Evolutionary conservation across 2,329 filamentous ascomycete genomes (phyloP).

Genomic region (Xenosphaeropsis pyriputrescens): DNA sequence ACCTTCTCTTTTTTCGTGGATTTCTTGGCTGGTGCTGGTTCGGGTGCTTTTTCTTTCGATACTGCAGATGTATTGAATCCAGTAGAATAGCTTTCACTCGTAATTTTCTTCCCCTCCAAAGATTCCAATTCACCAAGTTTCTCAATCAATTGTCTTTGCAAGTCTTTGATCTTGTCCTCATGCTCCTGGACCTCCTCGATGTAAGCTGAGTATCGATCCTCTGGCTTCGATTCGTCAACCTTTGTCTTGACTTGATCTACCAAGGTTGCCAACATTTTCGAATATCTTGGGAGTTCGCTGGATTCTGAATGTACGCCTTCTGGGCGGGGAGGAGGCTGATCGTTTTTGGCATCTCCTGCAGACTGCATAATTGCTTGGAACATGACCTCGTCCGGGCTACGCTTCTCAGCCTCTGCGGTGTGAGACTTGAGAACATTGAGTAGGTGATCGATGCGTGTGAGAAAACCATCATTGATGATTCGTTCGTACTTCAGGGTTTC

Average conservation of each 20-base stretch:
- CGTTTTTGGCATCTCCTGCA: conserved; percentile 55
- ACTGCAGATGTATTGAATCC: conserved; percentile 85
- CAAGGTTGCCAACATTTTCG: conserved; percentile 96
- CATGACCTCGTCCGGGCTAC: conserved; percentile 64
- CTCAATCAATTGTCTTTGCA: conserved; percentile 60
- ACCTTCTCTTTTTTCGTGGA: conserved; percentile 28
- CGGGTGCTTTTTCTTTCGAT: conserved; percentile 38
- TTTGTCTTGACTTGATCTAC: conserved; percentile 77
- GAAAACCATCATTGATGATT: conserved; percentile 80
- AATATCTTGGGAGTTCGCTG: conserved; percentile 65
- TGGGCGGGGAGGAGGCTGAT: conserved; percentile 59
- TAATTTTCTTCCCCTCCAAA: conserved; percentile 81
- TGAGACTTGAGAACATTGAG: conserved; percentile 62
- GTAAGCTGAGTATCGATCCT: conserved; percentile 60
- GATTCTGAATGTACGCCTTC: conserved; percentile 66
- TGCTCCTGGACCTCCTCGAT: conserved; percentile 66
- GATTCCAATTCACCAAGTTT: conserved; percentile 74
- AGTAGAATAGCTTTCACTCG: conserved; percentile 75
- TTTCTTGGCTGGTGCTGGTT: conserved; percentile 12
- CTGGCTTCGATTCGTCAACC: conserved; percentile 58
- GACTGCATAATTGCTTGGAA: conserved; percentile 84
- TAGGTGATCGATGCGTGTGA: conserved; percentile 69
- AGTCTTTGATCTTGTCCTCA: conserved; percentile 57
- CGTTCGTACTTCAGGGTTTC: conserved; percentile 85
- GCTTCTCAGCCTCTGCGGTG: conserved; percentile 48